These are phyloP conservation scores for Epithele typhae DNA, from an alignment of 768 basidiomycete species.

Conservation along the genomic window DNA sequence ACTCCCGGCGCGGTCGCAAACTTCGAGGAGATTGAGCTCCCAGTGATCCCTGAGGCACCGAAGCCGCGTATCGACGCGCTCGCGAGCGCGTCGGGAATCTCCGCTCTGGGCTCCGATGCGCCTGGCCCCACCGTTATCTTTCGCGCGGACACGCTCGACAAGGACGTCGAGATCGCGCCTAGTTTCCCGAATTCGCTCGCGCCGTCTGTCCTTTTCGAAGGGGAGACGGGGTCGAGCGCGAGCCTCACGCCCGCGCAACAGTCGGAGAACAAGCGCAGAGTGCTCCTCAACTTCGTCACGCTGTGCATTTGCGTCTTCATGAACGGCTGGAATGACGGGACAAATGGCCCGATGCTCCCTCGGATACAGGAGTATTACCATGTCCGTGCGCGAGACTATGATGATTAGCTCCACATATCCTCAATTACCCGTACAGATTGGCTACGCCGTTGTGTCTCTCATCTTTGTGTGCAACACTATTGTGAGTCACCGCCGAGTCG, in stretches of 20 bases:
- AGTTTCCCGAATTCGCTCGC: conserved; percentile 17
- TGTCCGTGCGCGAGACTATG: conserved; percentile 22
- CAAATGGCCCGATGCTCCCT: conserved; percentile 71
- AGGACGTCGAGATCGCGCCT: conserved; percentile 16
- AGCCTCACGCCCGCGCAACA: conserved; percentile 18
- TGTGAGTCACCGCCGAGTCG: conserved; percentile 24
- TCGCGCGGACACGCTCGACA: not conserved
- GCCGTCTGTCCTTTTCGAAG: conserved; percentile 11
- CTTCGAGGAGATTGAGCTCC: conserved; percentile 21
- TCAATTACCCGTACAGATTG: conserved; percentile 29
- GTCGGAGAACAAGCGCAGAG: conserved; percentile 9
- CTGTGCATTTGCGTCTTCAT: conserved; percentile 58
- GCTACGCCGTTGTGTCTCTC: conserved; percentile 52
- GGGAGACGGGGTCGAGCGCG: conserved; percentile 10
- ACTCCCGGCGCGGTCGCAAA: conserved; percentile 5
- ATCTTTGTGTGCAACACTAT: conserved; percentile 51
- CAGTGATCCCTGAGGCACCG: conserved; percentile 6
- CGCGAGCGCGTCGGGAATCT: too few relatives aligned
- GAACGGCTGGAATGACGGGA: conserved; percentile 75
- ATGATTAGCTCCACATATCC: too few relatives aligned
- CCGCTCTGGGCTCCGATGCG: too few relatives aligned
- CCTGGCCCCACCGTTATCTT: too few relatives aligned
- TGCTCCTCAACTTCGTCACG: conserved; percentile 44
- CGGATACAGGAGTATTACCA: conserved; percentile 56
- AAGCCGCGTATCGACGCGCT: too few relatives aligned